Evolutionary conservation across 1,139 yeast genomes (phyloP).

Genomic region (Geotrichum fermentans): DNA sequence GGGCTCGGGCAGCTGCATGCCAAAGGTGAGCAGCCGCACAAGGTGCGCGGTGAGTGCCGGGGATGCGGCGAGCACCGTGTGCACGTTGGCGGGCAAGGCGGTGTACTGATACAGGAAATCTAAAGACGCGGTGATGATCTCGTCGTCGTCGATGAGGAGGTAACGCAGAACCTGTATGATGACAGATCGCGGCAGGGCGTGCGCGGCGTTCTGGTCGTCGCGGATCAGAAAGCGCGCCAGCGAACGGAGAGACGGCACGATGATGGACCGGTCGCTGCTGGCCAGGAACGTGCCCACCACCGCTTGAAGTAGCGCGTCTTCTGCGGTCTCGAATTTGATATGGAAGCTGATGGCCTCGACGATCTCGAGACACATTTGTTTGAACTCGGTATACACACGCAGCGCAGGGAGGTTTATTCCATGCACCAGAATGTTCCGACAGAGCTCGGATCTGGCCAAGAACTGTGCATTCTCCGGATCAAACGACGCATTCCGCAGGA

Average conservation of each 20-base stretch:
- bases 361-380: constrained; percentile 69
- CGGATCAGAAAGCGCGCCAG: constrained; percentile 40
- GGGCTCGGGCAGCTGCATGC: constrained; percentile 36
- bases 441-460: constrained; percentile 50
- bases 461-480: constrained; percentile 79
- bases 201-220: constrained; percentile 40
- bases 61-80: constrained; percentile 31
- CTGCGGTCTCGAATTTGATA: constrained; percentile 62
- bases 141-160: constrained; percentile 49
- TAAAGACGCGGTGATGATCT: constrained; percentile 56
- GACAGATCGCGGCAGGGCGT: constrained; percentile 30
- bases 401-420: constrained; percentile 43
- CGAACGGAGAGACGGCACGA: constrained; percentile 40
- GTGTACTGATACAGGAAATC: constrained; percentile 67
- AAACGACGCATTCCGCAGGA: constrained; percentile 75
- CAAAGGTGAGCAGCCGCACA: constrained; percentile 54
- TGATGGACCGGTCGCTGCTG: constrained; percentile 37
- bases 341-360: constrained; percentile 82
- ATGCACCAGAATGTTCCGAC: constrained; percentile 41
- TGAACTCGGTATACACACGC: constrained; percentile 51
- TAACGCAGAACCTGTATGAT: constrained; percentile 43
- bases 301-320: constrained; percentile 39
- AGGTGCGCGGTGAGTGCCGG: constrained; percentile 48
- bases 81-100: constrained; percentile 45
- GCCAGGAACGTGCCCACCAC: constrained; percentile 23